These are phyloP conservation scores for Mucor piriformis DNA, from an alignment of 371 early-diverging fungal species.

Conservation along the genomic window DNA sequence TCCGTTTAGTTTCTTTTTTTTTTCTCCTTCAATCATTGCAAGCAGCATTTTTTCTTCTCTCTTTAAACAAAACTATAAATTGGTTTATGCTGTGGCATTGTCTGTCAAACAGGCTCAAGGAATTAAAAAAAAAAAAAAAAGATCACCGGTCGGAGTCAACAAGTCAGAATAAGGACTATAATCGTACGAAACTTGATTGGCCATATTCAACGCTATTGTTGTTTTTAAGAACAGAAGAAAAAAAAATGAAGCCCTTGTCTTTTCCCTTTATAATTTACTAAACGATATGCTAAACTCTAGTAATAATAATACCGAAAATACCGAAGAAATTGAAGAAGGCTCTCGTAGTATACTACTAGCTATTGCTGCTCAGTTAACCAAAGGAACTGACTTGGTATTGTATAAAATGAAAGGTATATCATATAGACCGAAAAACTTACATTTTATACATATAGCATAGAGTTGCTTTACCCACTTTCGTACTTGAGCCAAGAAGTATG, in stretches of 20 bases:
- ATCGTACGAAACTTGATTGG: background rate
- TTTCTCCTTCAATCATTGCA: too few relatives aligned
- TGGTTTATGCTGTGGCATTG: too few relatives aligned
- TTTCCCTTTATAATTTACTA: background rate
- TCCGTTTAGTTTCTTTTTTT: background rate
- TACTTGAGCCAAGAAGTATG: conserved; percentile 94
- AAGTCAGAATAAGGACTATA: background rate
- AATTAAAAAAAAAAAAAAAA: background rate
- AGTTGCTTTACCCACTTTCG: conserved; percentile 95
- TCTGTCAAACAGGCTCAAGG: too few relatives aligned
- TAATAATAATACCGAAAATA: conserved; percentile 50
- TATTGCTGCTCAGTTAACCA: conserved; percentile 85
- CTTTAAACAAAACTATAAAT: too few relatives aligned
- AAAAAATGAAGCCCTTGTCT: background rate
- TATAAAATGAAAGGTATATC: background rate
- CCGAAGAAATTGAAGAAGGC: conserved; percentile 87
- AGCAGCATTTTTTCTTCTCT: too few relatives aligned
- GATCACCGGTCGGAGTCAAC: background rate
- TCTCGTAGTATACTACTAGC: conserved; percentile 84
- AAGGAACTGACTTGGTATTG: conserved; percentile 81
- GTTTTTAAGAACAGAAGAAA: conserved; percentile 1
- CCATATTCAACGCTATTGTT: background rate
- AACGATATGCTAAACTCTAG: conserved; percentile 17
- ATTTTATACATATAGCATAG: conserved; percentile 40
- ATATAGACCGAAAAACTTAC: too few relatives aligned